Conservation (phyloP, 495 filamentous ascomycete species). For the Podospora australis region DNA sequence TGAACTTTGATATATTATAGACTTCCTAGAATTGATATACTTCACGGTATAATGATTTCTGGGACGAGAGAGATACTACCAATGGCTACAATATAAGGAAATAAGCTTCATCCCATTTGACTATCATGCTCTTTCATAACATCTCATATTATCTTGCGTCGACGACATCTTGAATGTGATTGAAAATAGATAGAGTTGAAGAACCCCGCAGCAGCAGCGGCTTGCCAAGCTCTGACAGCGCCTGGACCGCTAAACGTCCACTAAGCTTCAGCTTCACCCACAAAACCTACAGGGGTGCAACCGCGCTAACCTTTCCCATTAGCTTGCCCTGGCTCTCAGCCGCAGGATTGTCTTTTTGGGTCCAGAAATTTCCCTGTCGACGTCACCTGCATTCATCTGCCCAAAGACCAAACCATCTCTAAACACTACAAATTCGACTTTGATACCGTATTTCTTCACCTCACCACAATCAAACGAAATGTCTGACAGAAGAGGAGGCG, state of each 20-base stretch:
- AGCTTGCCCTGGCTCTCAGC: slow-evolving; percentile 13
- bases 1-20: too few species aligned
- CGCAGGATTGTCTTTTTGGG: slow-evolving; percentile 5
- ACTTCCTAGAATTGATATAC: too few species aligned
- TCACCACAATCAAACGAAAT: slow-evolving; percentile 11
- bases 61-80: too few species aligned
- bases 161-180: too few species aligned
- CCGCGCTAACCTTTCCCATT: background rate
- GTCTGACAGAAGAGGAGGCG: slow-evolving; percentile 22
- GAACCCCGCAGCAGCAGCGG: too few species aligned
- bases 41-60: too few species aligned
- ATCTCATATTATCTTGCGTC: too few species aligned
- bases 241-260: background rate
- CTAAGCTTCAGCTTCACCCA: too few species aligned
- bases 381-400: slow-evolving; percentile 11
- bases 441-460: background rate
- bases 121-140: too few species aligned
- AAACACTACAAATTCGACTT: background rate
- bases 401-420: background rate
- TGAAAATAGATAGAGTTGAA: too few species aligned
- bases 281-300: background rate
- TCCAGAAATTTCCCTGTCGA: slow-evolving; percentile 15
- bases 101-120: too few species aligned
- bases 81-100: too few species aligned
- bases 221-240: background rate